These are phyloP conservation scores for Fraxinus paxiana DNA, from an alignment of 305 asterid species.

Conservation along the genomic window DNA sequence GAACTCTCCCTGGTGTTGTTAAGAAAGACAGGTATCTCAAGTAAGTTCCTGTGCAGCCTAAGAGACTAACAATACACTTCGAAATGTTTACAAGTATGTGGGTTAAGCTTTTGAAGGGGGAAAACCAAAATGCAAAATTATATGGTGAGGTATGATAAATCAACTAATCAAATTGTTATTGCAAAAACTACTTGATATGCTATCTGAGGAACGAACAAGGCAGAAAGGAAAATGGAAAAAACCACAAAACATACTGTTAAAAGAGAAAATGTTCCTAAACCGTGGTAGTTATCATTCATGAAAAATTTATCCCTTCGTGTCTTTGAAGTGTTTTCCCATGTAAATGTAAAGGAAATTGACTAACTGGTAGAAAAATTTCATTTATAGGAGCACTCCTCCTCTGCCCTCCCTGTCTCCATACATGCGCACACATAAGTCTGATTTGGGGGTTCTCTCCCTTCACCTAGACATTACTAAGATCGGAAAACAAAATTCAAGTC, in stretches of 20 bases:
- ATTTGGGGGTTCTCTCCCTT: background rate
- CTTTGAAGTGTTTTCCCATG: background rate
- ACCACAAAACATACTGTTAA: background rate
- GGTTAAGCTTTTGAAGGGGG: constrained; percentile 22
- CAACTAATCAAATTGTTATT: constrained; percentile 13
- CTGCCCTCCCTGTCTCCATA: background rate
- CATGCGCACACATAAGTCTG: background rate
- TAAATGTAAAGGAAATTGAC: background rate
- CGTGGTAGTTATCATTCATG: background rate
- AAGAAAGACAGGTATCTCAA: constrained; percentile 24
- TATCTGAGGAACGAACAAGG: background rate
- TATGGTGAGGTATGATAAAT: constrained; percentile 2
- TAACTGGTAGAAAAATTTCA: background rate
- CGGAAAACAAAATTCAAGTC: background rate
- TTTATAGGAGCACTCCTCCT: background rate
- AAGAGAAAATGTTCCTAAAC: background rate
- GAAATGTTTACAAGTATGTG: constrained; percentile 17
- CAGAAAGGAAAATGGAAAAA: background rate
- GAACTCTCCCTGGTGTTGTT: constrained; percentile 76
- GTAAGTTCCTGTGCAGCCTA: constrained; percentile 10
- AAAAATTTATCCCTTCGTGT: background rate
- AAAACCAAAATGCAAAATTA: constrained; percentile 12
- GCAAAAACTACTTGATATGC: background rate
- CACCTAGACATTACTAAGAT: background rate
- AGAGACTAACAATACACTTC: constrained; percentile 1